These are phyloP conservation scores for Neoboletus brunneissimus DNA, from an alignment of 768 basidiomycete species.

Conservation along the genomic window DNA sequence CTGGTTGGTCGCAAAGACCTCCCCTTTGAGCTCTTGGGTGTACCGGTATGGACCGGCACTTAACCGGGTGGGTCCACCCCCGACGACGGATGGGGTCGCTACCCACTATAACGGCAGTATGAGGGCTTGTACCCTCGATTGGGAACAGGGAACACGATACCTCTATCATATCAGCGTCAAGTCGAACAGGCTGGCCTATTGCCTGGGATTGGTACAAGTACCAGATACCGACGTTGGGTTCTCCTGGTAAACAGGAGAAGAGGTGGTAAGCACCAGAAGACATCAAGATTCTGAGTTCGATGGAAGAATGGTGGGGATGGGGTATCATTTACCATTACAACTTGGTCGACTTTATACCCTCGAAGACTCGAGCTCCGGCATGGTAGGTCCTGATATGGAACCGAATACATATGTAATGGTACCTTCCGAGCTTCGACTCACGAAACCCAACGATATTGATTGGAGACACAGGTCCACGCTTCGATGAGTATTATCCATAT, in stretches of 20 bases:
- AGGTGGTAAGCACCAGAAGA: too few relatives aligned
- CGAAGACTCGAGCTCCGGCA: too few relatives aligned
- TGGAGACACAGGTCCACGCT: background rate
- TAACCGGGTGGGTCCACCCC: background rate
- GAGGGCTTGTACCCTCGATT: background rate
- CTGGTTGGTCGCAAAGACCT: background rate
- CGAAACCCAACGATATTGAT: background rate
- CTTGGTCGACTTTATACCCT: background rate
- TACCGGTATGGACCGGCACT: background rate
- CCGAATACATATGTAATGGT: background rate
- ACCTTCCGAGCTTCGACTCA: background rate
- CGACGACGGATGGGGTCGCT: too few relatives aligned
- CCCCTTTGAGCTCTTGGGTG: background rate
- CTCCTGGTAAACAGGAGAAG: background rate
- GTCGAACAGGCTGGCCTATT: background rate
- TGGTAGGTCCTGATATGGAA: background rate
- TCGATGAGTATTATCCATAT: too few relatives aligned
- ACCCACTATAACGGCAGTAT: background rate
- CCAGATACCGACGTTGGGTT: background rate
- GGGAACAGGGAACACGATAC: background rate
- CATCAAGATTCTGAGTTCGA: background rate
- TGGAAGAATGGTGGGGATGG: background rate
- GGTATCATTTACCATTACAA: background rate
- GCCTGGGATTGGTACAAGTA: background rate
- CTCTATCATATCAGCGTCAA: background rate